Conservation (phyloP, 495 filamentous ascomycete species). For the Baudoinia panamericana region DNA sequence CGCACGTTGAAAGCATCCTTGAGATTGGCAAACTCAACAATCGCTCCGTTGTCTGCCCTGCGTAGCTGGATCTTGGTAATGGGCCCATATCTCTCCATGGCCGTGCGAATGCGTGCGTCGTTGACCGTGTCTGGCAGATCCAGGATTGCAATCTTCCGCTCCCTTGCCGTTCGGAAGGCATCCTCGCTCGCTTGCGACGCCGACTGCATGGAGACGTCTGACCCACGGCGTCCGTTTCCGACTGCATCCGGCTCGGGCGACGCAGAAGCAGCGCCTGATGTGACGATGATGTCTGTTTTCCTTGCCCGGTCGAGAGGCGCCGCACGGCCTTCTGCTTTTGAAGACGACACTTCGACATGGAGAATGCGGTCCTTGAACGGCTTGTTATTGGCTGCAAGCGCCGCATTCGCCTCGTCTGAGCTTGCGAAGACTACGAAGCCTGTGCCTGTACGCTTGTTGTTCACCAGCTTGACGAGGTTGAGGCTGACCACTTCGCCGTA, state of each 20-base stretch:
- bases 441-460: conserved; percentile 55
- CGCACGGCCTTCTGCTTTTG: conserved; percentile 32
- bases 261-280: conserved; percentile 21
- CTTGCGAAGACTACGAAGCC: conserved; percentile 64
- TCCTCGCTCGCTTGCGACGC: conserved; percentile 36
- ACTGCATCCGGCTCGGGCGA: conserved; percentile 29
- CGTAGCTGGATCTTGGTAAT: conserved; percentile 44
- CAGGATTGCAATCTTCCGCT: conserved; percentile 39
- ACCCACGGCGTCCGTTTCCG: conserved; percentile 9
- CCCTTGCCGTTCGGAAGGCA: conserved; percentile 24
- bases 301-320: conserved; percentile 27
- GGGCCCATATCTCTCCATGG: conserved; percentile 48
- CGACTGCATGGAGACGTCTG: conserved; percentile 14
- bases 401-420: conserved; percentile 57
- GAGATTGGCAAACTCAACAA: conserved; percentile 65
- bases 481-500: conserved; percentile 63
- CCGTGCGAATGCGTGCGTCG: conserved; percentile 44
- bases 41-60: conserved; percentile 73
- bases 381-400: conserved; percentile 56
- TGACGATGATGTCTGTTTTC: conserved; percentile 16
- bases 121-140: conserved; percentile 55
- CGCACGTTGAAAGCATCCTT: conserved; percentile 60
- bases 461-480: conserved; percentile 49
- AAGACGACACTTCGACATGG: conserved; percentile 40
- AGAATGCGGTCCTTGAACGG: conserved; percentile 56